A percentile compares a stretch with the other conserved stretches of the same genome.
phyloP scores from a whole-genome alignment of 352 stramenopile species.

The Halophytophthora batemanensis region DNA sequence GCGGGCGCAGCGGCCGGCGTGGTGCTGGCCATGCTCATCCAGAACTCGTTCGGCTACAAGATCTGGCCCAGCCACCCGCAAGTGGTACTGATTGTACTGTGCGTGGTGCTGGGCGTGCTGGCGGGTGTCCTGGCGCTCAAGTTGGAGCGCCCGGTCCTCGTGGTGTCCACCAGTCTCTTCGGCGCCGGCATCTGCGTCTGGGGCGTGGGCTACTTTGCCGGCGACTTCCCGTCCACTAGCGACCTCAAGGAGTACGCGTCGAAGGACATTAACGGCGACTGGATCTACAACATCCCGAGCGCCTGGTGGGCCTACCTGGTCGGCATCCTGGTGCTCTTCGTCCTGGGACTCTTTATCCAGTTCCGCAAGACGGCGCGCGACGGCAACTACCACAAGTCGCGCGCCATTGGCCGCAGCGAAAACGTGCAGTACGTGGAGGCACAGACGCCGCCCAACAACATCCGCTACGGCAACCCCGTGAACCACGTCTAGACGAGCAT shows the following conservation, averaged over 20 bases:
- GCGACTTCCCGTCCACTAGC: constrained; percentile 47
- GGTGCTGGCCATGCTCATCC: constrained; percentile 43
- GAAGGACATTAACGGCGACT: constrained; percentile 36
- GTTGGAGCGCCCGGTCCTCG: constrained; percentile 52
- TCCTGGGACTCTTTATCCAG: constrained; percentile 53
- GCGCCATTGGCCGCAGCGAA: constrained; percentile 14
- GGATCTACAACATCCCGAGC: constrained; percentile 51
- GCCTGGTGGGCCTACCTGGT: constrained; percentile 62
- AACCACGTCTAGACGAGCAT: constrained; percentile 27
- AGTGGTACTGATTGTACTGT: constrained; percentile 23
- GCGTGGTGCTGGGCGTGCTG: constrained; percentile 36
- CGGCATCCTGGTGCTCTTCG: constrained; percentile 49
- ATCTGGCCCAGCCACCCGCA: constrained; percentile 52
- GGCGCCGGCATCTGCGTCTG: constrained; percentile 46
- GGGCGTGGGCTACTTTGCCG: constrained; percentile 64
- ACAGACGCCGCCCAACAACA: constrained; percentile 22
- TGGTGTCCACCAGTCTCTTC: constrained; percentile 50
- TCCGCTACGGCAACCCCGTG: constrained; percentile 28
- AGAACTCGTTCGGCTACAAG: constrained; percentile 54
- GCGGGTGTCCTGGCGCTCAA: constrained; percentile 38
- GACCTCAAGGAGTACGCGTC: constrained; percentile 46
- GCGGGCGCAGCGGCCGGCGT: constrained; percentile 49
- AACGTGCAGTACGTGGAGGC: constrained; percentile 32
- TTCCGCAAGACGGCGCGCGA: constrained; percentile 52
- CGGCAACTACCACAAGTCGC: constrained; percentile 29